Conservation (phyloP, 2,329 filamentous ascomycete genomes). For the Nothophoma quercina region DNA sequence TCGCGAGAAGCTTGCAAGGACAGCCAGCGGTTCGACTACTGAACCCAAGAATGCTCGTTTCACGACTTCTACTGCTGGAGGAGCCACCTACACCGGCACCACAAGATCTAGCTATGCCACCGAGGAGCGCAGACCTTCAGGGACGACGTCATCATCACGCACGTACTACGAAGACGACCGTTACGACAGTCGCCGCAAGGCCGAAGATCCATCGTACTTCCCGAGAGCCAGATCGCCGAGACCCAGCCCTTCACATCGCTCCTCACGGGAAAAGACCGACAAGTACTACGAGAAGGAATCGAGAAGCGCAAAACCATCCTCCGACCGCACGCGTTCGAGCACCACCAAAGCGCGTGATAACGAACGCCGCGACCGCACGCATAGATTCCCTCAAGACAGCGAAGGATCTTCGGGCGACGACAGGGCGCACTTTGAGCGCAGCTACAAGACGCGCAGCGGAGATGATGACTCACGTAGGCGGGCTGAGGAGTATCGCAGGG, state of each 20-base stretch:
- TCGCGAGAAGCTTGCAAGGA: conserved; percentile 60
- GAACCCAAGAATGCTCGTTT: conserved; percentile 46
- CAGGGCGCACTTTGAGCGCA: conserved; percentile 42
- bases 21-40: conserved; percentile 28
- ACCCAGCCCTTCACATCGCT: conserved; percentile 33
- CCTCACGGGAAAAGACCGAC: conserved; percentile 31
- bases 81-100: conserved; percentile 29
- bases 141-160: conserved; percentile 3
- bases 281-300: conserved; percentile 41
- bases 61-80: conserved; percentile 27
- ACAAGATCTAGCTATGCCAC: conserved; percentile 36
- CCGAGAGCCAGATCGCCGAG: conserved; percentile 35
- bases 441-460: conserved; percentile 37
- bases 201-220: conserved; percentile 45
- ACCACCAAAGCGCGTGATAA: conserved; percentile 39
- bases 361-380: conserved; percentile 51
- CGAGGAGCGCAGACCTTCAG: conserved; percentile 43
- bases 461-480: conserved; percentile 18
- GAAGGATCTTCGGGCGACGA: conserved; percentile 44
- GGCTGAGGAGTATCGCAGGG: conserved; percentile 21
- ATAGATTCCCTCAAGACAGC: conserved; percentile 46
- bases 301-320: conserved; percentile 31
- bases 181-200: conserved; percentile 50
- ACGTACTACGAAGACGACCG: conserved; percentile 46
- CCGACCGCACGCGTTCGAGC: conserved; percentile 51